Evolutionary conservation across 306 rosid genomes (phyloP).

Genomic region (Lagenaria siceraria): DNA sequence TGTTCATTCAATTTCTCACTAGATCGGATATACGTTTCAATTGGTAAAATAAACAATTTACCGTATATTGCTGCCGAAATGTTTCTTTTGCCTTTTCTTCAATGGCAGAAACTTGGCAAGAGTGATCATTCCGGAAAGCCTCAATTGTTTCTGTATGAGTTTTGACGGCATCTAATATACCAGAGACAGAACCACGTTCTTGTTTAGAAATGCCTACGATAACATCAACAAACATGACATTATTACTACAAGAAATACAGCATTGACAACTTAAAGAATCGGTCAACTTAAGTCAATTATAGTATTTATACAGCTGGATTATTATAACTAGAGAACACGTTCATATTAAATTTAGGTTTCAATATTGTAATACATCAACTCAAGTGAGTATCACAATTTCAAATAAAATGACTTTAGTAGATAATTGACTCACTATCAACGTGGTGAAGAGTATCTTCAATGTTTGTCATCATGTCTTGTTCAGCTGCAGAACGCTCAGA

Average conservation of each 20-base stretch:
- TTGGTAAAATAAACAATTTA: constrained; percentile 12
- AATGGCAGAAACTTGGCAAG: constrained; percentile 44
- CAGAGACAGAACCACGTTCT: constrained; percentile 35
- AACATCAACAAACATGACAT: background rate
- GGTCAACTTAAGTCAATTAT: background rate
- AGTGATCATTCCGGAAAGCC: constrained; percentile 44
- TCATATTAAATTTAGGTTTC: background rate
- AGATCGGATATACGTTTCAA: background rate
- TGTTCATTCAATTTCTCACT: background rate
- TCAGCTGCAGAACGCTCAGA: constrained; percentile 49
- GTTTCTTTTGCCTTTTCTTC: constrained; percentile 48
- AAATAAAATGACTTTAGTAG: background rate
- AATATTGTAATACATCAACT: background rate
- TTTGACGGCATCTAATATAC: constrained; percentile 31
- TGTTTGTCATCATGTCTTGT: constrained; percentile 51
- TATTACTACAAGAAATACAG: background rate
- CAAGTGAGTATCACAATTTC: background rate
- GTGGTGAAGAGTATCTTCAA: constrained; percentile 34
- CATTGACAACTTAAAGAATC: background rate
- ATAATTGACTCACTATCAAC: constrained; percentile 34
- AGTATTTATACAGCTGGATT: background rate
- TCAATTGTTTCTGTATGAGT: constrained; percentile 44
- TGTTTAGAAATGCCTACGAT: constrained; percentile 34
- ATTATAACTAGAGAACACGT: background rate
- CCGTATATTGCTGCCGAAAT: constrained; percentile 50